These are phyloP conservation scores for Luffa aegyptiaca DNA, from an alignment of 306 rosid genomes.

Conservation along the genomic window DNA sequence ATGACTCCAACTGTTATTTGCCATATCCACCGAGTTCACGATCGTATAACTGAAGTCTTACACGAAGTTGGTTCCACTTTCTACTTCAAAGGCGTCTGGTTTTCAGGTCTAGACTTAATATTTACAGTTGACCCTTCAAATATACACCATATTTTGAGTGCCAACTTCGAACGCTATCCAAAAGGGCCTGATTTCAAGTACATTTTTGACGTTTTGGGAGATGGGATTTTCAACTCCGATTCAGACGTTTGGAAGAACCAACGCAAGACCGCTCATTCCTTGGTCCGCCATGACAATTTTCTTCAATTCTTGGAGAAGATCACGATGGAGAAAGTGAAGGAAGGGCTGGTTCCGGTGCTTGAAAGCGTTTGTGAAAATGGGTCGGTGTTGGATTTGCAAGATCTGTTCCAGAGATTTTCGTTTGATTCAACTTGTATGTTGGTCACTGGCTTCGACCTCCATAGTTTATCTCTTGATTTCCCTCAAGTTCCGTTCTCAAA, in stretches of 20 bases:
- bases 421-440: conserved; percentile 29
- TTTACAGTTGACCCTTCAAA: conserved; percentile 28
- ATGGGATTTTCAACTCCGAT: conserved; percentile 25
- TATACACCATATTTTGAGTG: conserved; percentile 17
- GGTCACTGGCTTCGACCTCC: conserved; percentile 31
- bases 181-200: conserved; percentile 17
- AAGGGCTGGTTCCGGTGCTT: conserved; percentile 11
- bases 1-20: conserved; percentile 16
- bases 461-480: conserved; percentile 23
- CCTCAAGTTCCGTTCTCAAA: conserved; percentile 21
- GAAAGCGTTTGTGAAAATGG: conserved; percentile 8
- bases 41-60: neutral
- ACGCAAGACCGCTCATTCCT: conserved; percentile 10
- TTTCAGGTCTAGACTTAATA: conserved; percentile 9
- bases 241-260: conserved; percentile 18
- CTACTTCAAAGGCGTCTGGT: conserved; percentile 23
- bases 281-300: neutral
- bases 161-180: conserved; percentile 17
- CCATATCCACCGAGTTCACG: conserved; percentile 10
- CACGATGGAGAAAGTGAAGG: conserved; percentile 7
- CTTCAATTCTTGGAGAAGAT: conserved; percentile 11
- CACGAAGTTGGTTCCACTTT: conserved; percentile 12
- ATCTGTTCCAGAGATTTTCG: conserved; percentile 22
- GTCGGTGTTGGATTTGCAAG: conserved; percentile 20
- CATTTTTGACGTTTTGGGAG: conserved; percentile 26